Evolutionary conservation across 2,329 filamentous ascomycete genomes (phyloP).

Genomic region (Beauveria brongniartii): DNA sequence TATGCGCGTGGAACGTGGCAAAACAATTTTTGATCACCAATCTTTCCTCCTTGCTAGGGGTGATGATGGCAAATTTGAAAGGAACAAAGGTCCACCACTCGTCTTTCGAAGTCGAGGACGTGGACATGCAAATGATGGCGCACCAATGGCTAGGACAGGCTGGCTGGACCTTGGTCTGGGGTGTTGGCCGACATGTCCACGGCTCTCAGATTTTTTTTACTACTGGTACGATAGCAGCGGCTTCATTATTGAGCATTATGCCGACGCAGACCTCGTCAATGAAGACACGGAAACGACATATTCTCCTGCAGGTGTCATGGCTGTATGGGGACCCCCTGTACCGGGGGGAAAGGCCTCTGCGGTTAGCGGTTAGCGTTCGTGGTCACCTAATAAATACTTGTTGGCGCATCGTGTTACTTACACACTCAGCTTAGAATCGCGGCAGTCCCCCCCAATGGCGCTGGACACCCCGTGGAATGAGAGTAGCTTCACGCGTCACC

Average conservation of each 20-base stretch:
- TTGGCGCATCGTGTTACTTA: background rate
- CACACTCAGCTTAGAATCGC: background rate
- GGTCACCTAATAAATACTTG: background rate
- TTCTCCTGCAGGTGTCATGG: background rate
- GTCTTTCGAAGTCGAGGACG: conserved; percentile 44
- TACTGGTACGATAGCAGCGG: conserved; percentile 51
- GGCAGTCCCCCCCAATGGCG: background rate
- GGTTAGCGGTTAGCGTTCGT: background rate
- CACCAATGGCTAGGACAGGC: conserved; percentile 49
- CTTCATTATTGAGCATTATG: conserved; percentile 52
- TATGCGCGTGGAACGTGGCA: conserved; percentile 44
- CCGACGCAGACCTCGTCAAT: conserved; percentile 55
- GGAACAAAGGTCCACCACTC: conserved; percentile 17
- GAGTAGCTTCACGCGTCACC: background rate
- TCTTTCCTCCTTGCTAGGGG: conserved; percentile 34
- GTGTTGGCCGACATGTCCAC: conserved; percentile 52
- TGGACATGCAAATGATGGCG: conserved; percentile 51
- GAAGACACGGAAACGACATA: conserved; percentile 30
- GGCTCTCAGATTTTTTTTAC: conserved; percentile 55
- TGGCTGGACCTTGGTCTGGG: conserved; percentile 49
- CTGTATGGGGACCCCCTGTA: background rate
- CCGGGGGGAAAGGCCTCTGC: background rate
- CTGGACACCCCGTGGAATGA: background rate
- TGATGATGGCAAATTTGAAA: conserved; percentile 18
- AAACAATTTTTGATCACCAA: conserved; percentile 45